Evolutionary conservation across 805 yeast genomes (phyloP), one percentile per base, ranked within the genome.

Genomic region (Saturnispora mendoncae): DNA sequence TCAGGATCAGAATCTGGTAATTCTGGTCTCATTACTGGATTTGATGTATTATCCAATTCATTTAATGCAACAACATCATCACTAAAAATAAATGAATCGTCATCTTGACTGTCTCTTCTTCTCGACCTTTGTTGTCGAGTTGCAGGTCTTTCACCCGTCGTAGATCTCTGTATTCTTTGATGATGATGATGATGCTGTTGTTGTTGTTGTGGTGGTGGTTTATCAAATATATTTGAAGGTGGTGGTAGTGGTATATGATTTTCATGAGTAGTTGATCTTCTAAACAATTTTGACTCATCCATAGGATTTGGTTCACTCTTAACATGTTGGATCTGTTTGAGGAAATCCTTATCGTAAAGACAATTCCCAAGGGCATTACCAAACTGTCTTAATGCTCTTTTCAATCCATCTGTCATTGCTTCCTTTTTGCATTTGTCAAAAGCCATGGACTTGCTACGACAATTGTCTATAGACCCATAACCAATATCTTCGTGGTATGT

Each of bases 341-440:
- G 57, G 44, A 78, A 80, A 38, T 74, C 76, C 51, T 79, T 79
- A 55, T 84, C 94, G 52, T 84, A 84, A n/a, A 84, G 69, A 60
- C 94, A 84, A 52, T 84, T 84, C 1, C 94, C 94, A 54, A 84
- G 61, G 0, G 84, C 78, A 49, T 80, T 75, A 29, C 94, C 95
- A 54, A 86, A 84, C 48, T 81, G 78, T 46, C 94, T 66, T 40
- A 88, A 65, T 12, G 90, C 80, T 38, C 92, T 67, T 60, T 86
- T 87, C 43, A 82, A 61, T 0, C 84, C 96, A 57, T 84, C 88
- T 0, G 88, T 82, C n/a, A 80, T 72, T 0, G 95, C 92, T 52
- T 83, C 92, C 52, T 85, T 84, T 56, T 77, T 79, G 43, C 94
- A 82, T 55, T 84, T 86, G 41, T 77, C 85, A 56, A 73, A 80